Percentiles rank a stretch among this genome's conserved stretches.
These are phyloP conservation scores for Stephania cephalantha DNA, from an alignment of 164 flowering plant species.

Conservation along the genomic window DNA sequence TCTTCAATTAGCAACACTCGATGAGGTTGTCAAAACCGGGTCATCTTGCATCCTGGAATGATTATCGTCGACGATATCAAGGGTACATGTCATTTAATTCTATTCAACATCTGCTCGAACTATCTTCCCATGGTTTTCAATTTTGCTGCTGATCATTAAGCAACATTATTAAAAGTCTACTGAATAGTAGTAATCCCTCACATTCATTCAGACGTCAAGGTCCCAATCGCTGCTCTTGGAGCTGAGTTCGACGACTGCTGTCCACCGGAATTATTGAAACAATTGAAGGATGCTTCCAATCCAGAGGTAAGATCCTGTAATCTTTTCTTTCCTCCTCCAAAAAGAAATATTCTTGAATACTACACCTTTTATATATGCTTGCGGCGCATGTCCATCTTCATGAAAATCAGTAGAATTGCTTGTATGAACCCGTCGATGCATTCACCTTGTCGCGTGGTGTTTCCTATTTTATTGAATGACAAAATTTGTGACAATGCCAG, in stretches of 20 bases:
- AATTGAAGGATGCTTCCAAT: slow-evolving; percentile 55
- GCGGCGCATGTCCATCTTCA: no score
- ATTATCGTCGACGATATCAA: slow-evolving; percentile 60
- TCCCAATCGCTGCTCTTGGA: slow-evolving; percentile 57
- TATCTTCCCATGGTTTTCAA: background rate
- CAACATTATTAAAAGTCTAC: background rate
- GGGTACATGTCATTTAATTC: slow-evolving; percentile 28
- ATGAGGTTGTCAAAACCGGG: slow-evolving; percentile 51
- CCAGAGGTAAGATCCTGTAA: slow-evolving; percentile 38
- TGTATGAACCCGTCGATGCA: no score
- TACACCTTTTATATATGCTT: no score
- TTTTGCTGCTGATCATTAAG: background rate
- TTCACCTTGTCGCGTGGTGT: background rate
- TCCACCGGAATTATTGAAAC: slow-evolving; percentile 67
- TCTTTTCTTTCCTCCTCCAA: background rate
- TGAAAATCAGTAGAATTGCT: no score
- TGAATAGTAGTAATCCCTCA: background rate
- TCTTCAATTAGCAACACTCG: slow-evolving; percentile 44
- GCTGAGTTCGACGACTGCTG: slow-evolving; percentile 63
- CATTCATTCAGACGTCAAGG: slow-evolving; percentile 45
- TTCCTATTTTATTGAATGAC: background rate
- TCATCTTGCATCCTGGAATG: slow-evolving; percentile 59
- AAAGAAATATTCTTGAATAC: no score
- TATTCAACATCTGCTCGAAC: background rate
- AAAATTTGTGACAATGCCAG: no score